Evolutionary conservation across 2,329 filamentous ascomycete species (phyloP).

Genomic region (Malbranchea zuffiana): DNA sequence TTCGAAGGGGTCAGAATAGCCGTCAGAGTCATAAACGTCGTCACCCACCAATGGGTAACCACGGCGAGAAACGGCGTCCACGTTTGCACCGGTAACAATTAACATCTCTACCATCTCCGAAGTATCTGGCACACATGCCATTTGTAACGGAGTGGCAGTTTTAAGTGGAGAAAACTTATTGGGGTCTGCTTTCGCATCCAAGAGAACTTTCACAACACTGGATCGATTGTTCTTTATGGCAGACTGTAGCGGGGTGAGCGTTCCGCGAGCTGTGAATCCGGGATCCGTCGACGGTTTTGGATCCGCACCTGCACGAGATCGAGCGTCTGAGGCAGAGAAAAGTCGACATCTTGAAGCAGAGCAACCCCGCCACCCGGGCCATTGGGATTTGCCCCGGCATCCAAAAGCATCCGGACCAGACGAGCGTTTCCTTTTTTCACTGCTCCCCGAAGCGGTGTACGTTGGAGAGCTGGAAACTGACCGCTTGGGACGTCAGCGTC

Average conservation of each 20-base stretch:
- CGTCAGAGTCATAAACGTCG: neutral
- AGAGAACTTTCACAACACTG: conserved; percentile 12
- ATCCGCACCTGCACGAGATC: conserved; percentile 16
- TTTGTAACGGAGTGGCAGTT: neutral
- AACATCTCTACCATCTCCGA: conserved; percentile 1
- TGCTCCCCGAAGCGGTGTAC: conserved; percentile 9
- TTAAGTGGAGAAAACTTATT: conserved; percentile 8
- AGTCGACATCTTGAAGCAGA: neutral
- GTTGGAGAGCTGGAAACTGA: neutral
- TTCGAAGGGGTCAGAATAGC: too few relatives aligned
- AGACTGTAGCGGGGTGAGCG: conserved; percentile 13
- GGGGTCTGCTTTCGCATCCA: conserved; percentile 13
- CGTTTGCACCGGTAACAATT: neutral
- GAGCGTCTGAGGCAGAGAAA: neutral
- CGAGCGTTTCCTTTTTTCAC: conserved; percentile 4
- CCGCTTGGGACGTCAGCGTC: conserved; percentile 8
- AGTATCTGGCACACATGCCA: neutral
- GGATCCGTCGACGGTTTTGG: conserved; percentile 14
- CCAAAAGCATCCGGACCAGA: conserved; percentile 8
- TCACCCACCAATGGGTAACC: neutral
- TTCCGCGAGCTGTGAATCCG: conserved; percentile 2
- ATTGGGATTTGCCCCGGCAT: conserved; percentile 4
- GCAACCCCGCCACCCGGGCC: too few relatives aligned
- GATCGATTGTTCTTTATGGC: conserved; percentile 9
- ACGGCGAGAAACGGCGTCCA: neutral